phyloP scores from a whole-genome alignment of 2,329 filamentous ascomycete species.

The Fusarium austroafricanum region DNA sequence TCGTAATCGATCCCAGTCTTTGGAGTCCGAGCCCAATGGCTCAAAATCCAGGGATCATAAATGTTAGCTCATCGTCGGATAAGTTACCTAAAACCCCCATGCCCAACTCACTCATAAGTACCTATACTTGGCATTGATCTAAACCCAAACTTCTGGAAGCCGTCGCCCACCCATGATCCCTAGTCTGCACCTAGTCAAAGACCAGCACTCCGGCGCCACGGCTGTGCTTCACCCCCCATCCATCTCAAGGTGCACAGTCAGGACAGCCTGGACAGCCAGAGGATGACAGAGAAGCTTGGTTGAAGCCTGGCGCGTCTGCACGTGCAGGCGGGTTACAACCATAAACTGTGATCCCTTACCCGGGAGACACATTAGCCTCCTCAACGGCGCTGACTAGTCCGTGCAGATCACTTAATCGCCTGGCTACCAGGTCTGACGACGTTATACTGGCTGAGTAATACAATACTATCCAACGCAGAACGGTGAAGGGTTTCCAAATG shows the following conservation, averaged over 20 bases:
- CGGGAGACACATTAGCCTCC: slow-evolving; percentile 17
- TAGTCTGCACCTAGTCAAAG: slow-evolving; percentile 17
- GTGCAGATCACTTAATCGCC: slow-evolving; percentile 6
- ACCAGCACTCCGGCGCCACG: slow-evolving; percentile 9
- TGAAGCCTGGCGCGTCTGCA: slow-evolving; percentile 1
- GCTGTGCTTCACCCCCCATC: slow-evolving; percentile 20
- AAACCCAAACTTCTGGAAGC: slow-evolving; percentile 28
- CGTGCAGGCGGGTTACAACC: neutral
- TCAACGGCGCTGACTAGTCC: slow-evolving; percentile 20
- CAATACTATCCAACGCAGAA: neutral
- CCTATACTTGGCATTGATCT: slow-evolving; percentile 25
- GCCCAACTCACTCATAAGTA: slow-evolving; percentile 18
- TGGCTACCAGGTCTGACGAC: neutral
- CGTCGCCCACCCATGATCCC: neutral
- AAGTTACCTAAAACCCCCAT: slow-evolving; percentile 29
- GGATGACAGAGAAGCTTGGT: neutral
- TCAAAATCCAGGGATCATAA: neutral
- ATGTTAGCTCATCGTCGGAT: neutral
- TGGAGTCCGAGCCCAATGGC: neutral
- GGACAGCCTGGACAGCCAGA: neutral
- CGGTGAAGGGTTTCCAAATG: slow-evolving; percentile 13
- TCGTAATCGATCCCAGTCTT: neutral
- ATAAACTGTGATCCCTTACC: slow-evolving; percentile 8
- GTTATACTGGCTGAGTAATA: slow-evolving; percentile 30
- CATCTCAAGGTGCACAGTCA: neutral